Evolutionary conservation across 2,329 filamentous ascomycete species (phyloP).

Genomic region (Decorospora gaudefroyi): DNA sequence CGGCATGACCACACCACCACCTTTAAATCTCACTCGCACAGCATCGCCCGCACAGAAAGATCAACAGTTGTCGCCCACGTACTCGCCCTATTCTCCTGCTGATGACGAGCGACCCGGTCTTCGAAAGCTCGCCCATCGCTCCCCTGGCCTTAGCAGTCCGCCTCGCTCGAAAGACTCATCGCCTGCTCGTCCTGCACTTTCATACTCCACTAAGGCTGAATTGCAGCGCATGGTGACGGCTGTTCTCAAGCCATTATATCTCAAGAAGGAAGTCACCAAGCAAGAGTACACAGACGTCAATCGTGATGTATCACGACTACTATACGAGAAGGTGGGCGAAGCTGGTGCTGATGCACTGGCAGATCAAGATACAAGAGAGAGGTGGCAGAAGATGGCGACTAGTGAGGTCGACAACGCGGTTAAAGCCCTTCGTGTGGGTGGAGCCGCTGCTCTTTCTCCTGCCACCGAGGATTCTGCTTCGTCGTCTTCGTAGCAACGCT

Average conservation of each 20-base stretch:
- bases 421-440: conserved; percentile 32
- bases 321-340: conserved; percentile 72
- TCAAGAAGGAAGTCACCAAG: conserved; percentile 76
- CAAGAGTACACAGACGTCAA: conserved; percentile 95
- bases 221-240: conserved; percentile 86
- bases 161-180: conserved; percentile 66
- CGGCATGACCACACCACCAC: conserved; percentile 71
- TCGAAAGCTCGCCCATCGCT: conserved; percentile 35
- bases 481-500: conserved; percentile 29
- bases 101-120: conserved; percentile 49
- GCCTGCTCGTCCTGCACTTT: conserved; percentile 68
- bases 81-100: conserved; percentile 66
- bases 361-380: conserved; percentile 66
- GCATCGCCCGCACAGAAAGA: conserved; percentile 59
- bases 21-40: conserved; percentile 61
- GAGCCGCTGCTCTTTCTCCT: conserved; percentile 24
- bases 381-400: conserved; percentile 75
- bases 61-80: conserved; percentile 69
- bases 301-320: conserved; percentile 79
- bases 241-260: conserved; percentile 81
- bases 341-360: conserved; percentile 56
- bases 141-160: conserved; percentile 47
- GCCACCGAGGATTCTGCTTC: conserved; percentile 37
- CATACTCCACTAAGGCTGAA: conserved; percentile 82
- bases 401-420: conserved; percentile 80